Percentiles rank a stretch among this genome's conserved stretches.
Evolutionary conservation across 208 protist genomes (phyloP).

Genomic region (Willaertia magna): DNA sequence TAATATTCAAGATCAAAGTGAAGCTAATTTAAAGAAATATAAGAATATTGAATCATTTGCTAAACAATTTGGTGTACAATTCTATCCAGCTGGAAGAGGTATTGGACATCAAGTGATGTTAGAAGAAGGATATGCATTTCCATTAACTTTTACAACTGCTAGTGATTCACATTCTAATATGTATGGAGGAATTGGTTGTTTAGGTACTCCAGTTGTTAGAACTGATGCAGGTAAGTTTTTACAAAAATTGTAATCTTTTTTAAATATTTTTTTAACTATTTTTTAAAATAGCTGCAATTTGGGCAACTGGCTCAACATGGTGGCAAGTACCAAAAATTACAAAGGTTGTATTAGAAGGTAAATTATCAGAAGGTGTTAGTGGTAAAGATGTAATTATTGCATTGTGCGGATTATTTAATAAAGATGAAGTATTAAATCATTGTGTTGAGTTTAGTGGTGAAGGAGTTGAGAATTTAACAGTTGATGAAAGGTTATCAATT

Average conservation of each 20-base stretch:
- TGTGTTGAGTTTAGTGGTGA: slow-evolving; percentile 38
- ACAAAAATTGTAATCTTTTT: no score
- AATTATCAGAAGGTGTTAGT: slow-evolving; percentile 35
- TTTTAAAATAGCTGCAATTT: slow-evolving; percentile 51
- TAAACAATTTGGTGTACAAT: slow-evolving; percentile 32
- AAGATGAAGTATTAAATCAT: slow-evolving; percentile 44
- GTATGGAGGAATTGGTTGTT: slow-evolving; percentile 48
- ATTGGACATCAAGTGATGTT: slow-evolving; percentile 52
- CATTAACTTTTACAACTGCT: slow-evolving; percentile 39
- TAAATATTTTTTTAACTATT: no score
- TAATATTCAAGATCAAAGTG: slow-evolving; percentile 46
- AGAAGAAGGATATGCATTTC: slow-evolving; percentile 49
- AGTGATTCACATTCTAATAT: slow-evolving; percentile 53
- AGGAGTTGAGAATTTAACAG: slow-evolving; percentile 25
- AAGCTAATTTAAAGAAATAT: slow-evolving; percentile 48
- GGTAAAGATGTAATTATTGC: slow-evolving; percentile 57
- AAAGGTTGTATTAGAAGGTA: slow-evolving; percentile 20
- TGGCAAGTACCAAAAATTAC: slow-evolving; percentile 47
- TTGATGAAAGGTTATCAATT: slow-evolving; percentile 50
- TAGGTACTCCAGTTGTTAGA: slow-evolving; percentile 50
- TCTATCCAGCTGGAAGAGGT: slow-evolving; percentile 44
- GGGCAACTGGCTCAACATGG: slow-evolving; percentile 48
- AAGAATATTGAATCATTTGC: slow-evolving; percentile 35
- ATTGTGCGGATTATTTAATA: slow-evolving; percentile 48
- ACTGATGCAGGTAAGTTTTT: no score